Conservation (phyloP, 345 rosid genomes). For the Pistacia integerrima region DNA sequence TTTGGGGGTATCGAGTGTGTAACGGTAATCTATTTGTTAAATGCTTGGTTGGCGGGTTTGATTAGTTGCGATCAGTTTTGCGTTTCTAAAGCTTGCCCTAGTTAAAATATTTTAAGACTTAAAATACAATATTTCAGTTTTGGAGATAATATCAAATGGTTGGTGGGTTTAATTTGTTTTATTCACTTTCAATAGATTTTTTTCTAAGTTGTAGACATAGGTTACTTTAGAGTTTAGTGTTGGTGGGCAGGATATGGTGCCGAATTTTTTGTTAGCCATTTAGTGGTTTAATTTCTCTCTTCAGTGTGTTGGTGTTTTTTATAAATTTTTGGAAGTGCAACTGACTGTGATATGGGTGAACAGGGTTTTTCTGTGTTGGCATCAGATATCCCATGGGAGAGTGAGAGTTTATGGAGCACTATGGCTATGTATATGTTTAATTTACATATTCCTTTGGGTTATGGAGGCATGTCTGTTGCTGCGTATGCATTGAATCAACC, state of each 20-base stretch:
- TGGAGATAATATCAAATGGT: neutral
- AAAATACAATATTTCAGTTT: no score
- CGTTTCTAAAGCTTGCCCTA: neutral
- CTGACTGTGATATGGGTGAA: constrained; percentile 9
- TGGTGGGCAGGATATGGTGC: neutral
- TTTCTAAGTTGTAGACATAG: neutral
- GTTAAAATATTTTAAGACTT: no score
- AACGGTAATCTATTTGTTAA: neutral
- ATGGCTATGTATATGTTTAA: constrained; percentile 73
- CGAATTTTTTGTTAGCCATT: neutral
- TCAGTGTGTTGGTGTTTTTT: neutral
- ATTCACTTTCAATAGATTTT: neutral
- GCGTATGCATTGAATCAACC: constrained; percentile 53
- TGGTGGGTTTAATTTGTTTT: neutral
- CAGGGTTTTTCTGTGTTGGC: constrained; percentile 61
- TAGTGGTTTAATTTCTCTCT: constrained; percentile 7
- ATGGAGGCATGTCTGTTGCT: constrained; percentile 77
- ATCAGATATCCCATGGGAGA: constrained; percentile 70
- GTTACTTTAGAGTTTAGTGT: neutral
- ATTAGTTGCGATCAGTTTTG: neutral
- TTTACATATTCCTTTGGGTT: constrained; percentile 81
- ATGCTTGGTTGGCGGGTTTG: neutral
- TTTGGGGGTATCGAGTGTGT: neutral
- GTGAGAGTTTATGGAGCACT: constrained; percentile 63
- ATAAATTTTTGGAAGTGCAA: constrained; percentile 15